Evolutionary conservation across 129 eudicot species (phyloP).

Genomic region (Calendula officinalis): DNA sequence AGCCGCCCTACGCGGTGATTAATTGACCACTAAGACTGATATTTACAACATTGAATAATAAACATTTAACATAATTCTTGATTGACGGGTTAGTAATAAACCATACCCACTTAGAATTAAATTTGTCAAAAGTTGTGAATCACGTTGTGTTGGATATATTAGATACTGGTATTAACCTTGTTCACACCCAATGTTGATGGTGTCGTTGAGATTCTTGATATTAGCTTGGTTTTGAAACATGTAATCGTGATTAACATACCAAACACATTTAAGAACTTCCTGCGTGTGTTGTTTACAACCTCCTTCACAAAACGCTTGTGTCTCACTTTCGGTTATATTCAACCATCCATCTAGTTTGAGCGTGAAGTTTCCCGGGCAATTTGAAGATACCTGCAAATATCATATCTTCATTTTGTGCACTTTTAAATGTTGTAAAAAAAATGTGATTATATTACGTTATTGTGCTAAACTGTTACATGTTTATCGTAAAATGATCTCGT

Average conservation of each 20-base stretch:
- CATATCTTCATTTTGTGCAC: neutral
- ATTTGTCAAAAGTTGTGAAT: neutral
- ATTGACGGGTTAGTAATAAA: neutral
- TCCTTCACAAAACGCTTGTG: slow-evolving; percentile 31
- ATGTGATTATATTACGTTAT: neutral
- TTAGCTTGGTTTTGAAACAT: slow-evolving; percentile 45
- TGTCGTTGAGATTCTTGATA: slow-evolving; percentile 34
- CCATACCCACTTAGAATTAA: neutral
- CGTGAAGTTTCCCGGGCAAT: slow-evolving; percentile 26
- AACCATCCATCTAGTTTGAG: slow-evolving; percentile 38
- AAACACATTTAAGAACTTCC: slow-evolving; percentile 36
- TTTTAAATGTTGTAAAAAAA: neutral
- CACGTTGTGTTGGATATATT: neutral
- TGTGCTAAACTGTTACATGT: neutral
- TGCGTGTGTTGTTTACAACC: slow-evolving; percentile 53
- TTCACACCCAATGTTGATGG: slow-evolving; percentile 39
- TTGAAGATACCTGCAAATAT: slow-evolving; percentile 23
- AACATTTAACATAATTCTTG: too few relatives aligned
- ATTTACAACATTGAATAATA: too few relatives aligned
- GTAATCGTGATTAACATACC: slow-evolving; percentile 36
- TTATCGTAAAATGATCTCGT: neutral
- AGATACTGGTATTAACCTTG: slow-evolving; percentile 27
- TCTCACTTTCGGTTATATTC: slow-evolving; percentile 36
- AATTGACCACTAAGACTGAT: too few relatives aligned
- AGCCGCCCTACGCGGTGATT: too few relatives aligned